Percentiles rank a stretch among this genome's conserved stretches.
Conservation (phyloP, 352 stramenopile species). For the Thalassiosira exigua region DNA sequence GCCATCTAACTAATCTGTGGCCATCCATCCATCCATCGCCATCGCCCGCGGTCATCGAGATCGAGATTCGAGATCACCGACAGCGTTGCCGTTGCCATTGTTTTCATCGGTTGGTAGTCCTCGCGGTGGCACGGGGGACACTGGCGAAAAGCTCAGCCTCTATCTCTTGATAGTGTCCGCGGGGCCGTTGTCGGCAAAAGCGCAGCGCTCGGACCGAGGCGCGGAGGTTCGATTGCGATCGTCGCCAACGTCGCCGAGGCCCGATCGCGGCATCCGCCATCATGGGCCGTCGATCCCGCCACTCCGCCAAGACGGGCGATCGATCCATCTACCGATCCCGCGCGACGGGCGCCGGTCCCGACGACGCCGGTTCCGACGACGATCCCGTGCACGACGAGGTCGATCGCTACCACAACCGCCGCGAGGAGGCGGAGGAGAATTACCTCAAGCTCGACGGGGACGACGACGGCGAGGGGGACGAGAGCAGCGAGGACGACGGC, state of each 20-base stretch:
- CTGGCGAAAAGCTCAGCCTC: no score
- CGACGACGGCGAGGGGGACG: slow-evolving; percentile 22
- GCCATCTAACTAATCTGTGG: no score
- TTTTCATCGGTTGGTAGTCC: no score
- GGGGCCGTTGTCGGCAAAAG: no score
- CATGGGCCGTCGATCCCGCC: slow-evolving; percentile 44
- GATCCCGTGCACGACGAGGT: slow-evolving; percentile 73
- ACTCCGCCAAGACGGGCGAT: slow-evolving; percentile 78
- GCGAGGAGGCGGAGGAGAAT: slow-evolving; percentile 55
- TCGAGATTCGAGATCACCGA: no score
- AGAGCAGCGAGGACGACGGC: slow-evolving; percentile 53
- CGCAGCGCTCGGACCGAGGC: no score
- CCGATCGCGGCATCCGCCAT: not conserved
- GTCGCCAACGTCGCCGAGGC: not conserved
- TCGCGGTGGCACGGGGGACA: no score
- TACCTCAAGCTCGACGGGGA: slow-evolving; percentile 42
- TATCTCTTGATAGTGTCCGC: no score
- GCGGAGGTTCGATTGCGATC: no score
- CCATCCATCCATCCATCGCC: no score
- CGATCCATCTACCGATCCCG: slow-evolving; percentile 60
- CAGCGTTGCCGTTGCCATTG: no score
- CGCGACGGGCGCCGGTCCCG: not conserved
- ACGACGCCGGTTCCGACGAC: slow-evolving; percentile 53
- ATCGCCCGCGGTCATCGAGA: no score
- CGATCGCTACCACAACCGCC: slow-evolving; percentile 65